Evolutionary conservation across 768 basidiomycete genomes (phyloP), one percentile per base, ranked within the genome.

Genomic region (Serendipita indica): DNA sequence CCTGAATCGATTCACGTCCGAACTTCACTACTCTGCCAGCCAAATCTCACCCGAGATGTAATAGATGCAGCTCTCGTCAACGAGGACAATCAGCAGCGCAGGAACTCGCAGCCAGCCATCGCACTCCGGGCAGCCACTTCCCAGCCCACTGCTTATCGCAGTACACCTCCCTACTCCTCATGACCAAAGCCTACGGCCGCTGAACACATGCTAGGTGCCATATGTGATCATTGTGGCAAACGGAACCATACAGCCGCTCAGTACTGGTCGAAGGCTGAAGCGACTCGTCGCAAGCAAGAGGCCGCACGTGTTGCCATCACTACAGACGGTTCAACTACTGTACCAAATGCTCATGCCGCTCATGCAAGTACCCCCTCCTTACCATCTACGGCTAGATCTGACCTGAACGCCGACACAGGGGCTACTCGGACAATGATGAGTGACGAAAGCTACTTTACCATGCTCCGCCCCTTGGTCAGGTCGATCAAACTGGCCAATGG

Each of bases 351-450:
- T 4, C n/a, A 22, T 20, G 49, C 22, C n/a, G 49, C 49, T n/a
- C 20, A 28, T 54, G 49, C 49, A 27, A 54, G 49, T 54, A 54
- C 16, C 49, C n/a, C 32, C n/a, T 28, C 49, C 22, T 16, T 28
- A 16, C 49, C 49, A 12, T 7, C 49, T 28, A 28, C 22, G 32
- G 49, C 49, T 30, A 27, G n/a, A 27, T 54, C 49, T 54, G 25
- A 54, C 49, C 49, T 54, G 49, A 54, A 54, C 32, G 49, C 49
- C 3, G 49, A 54, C 22, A 28, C 49, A 54, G 49, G 49, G 22
- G 49, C 49, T 4, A 54, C 49, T 28, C 49, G 49, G 25, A 54
- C 32, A 27, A 54, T 54, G 49, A 54, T 54, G 49, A 28, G 10
- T 28, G 49, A 54, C 30, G 32, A 20, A 28, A 54, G 32, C n/a